Base-by-base conservation (phyloP, 208 protist species). In the Trichomonas tenax region DNA sequence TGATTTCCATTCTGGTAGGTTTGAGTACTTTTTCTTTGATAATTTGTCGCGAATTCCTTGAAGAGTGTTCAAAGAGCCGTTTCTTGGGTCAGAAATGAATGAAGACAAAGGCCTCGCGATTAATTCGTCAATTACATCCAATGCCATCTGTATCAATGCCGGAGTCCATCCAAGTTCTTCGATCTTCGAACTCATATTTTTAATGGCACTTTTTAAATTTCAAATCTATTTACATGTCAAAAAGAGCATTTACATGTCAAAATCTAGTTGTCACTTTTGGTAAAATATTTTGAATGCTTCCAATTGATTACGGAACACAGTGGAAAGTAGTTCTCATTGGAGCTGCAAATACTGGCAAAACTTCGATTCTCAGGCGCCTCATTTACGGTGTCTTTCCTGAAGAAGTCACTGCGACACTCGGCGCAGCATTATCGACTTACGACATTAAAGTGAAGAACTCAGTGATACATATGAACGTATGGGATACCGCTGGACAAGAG, bases 401-500 rank as follows among this genome's bases (percentile, higher is more conserved):
- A 21, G 40, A 89, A 21, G 17, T 40, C 17, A 89, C 14, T 10
- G 4, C 82, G 31, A 89, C 82, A 31, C 40, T 89, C 40, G 82
- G 82, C 3, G 82, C 40, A 8, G 82, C 14, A n/a, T 89, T 46
- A 46, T 44, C 40, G 31, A 44, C 40, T 10, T 89, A 46, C 40
- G 15, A 46, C 10, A 23, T 46, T 48, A n/a, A 44, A 84, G 10
- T 34, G 21, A 40, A 40, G 11, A 40, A 34, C 3, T 89, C 34
- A 0, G 4, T 10, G 17, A 38, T 89, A 48, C 34, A 46, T 14
- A n/a, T 89, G 14, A 46, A 89, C 8, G 17, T 89, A 46, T 89
- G 82, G 82, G 82, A 89, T 89, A 89, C 82, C 14, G 89, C 89
- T 72, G 89, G 89, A 34, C 89, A 95, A 72, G 89, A 95, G 72